These are phyloP conservation scores for Durotheca rogersii DNA, from an alignment of 495 filamentous ascomycete species.

Conservation along the genomic window DNA sequence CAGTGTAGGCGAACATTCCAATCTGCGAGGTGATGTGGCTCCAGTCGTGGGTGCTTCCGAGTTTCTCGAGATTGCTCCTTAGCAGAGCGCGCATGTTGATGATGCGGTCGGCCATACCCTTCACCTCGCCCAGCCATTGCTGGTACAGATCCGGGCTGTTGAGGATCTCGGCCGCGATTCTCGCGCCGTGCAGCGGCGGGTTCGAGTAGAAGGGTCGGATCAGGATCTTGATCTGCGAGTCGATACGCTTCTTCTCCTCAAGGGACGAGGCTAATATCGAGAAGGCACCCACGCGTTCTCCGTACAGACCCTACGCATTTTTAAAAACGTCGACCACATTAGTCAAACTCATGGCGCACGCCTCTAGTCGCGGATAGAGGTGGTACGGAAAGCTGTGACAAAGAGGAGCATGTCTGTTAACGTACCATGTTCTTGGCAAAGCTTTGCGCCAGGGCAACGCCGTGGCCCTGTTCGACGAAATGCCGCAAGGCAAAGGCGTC, in stretches of 20 bases:
- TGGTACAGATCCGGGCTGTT: conserved; percentile 82
- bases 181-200: conserved; percentile 93
- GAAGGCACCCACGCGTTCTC: conserved; percentile 97
- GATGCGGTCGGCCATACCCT: conserved; percentile 98
- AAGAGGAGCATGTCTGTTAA: background rate
- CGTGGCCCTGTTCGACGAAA: conserved; percentile 91
- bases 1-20: conserved; percentile 99
- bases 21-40: conserved; percentile 98
- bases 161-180: conserved; percentile 89
- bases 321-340: too few relatives aligned
- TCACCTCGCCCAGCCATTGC: conserved; percentile 96
- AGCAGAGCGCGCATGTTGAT: conserved; percentile 94
- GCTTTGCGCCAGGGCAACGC: conserved; percentile 84
- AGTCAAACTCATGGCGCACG: too few relatives aligned
- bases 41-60: conserved; percentile 96
- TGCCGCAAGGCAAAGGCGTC: conserved; percentile 91
- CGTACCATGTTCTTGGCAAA: conserved; percentile 99
- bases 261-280: conserved; percentile 79
- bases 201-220: conserved; percentile 98
- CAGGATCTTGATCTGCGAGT: conserved; percentile 97
- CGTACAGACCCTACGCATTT: conserved; percentile 76
- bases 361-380: too few relatives aligned
- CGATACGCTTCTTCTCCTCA: conserved; percentile 93
- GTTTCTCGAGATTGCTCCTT: conserved; percentile 88
- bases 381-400: background rate